phyloP scores from a whole-genome alignment of 2,329 filamentous ascomycete genomes.

The Phaeosphaeriaceae sp. region DNA sequence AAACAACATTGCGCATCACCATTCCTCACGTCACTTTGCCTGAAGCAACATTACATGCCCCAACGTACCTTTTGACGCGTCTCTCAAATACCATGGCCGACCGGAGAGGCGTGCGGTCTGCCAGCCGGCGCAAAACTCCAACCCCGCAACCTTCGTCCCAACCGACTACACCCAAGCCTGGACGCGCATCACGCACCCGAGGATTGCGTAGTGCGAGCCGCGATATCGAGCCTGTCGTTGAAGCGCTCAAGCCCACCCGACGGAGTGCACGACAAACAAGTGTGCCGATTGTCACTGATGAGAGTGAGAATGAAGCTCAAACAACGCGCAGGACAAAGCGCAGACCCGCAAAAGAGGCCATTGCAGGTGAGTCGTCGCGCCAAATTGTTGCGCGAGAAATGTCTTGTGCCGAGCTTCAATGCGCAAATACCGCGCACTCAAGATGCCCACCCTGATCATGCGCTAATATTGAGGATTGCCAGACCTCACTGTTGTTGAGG shows the following conservation, averaged over 20 bases:
- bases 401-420: neutral
- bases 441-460: neutral
- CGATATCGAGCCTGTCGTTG: slow-evolving; percentile 36
- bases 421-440: neutral
- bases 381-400: neutral
- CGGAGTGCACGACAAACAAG: slow-evolving; percentile 39
- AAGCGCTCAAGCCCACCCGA: slow-evolving; percentile 28
- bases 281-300: slow-evolving; percentile 32
- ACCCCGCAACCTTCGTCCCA: slow-evolving; percentile 36
- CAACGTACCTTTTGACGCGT: slow-evolving; percentile 3
- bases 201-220: slow-evolving; percentile 50
- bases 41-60: slow-evolving; percentile 14
- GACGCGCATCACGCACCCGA: slow-evolving; percentile 36
- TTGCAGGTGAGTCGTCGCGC: slow-evolving; percentile 36
- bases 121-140: slow-evolving; percentile 44
- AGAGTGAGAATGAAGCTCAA: slow-evolving; percentile 25
- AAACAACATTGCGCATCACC: slow-evolving; percentile 3
- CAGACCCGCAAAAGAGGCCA: slow-evolving; percentile 27
- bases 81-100: slow-evolving; percentile 37
- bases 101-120: slow-evolving; percentile 38
- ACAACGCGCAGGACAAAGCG: slow-evolving; percentile 28
- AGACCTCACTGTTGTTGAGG: slow-evolving; percentile 47
- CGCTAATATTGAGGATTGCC: slow-evolving; percentile 5
- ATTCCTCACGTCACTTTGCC: slow-evolving; percentile 2
- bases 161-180: slow-evolving; percentile 22